phyloP scores from a whole-genome alignment of 2,329 filamentous ascomycete genomes.

The Albifimbria verrucaria region DNA sequence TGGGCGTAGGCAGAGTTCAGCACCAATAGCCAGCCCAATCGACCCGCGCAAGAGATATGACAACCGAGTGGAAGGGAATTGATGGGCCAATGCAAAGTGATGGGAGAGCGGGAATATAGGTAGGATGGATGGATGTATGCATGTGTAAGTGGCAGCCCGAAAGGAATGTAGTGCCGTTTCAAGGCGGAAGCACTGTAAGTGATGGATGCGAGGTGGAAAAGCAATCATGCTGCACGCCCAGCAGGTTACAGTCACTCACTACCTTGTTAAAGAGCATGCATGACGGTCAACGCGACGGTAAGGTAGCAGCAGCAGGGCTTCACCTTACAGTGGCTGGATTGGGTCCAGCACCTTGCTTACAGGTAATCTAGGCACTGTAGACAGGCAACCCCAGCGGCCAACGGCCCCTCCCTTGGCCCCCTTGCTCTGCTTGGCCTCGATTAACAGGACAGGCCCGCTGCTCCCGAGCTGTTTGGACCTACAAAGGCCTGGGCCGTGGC shows the following conservation, averaged over 20 bases:
- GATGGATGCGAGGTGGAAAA: background rate
- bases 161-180: background rate
- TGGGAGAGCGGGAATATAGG: no score
- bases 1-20: no score
- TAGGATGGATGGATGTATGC: no score
- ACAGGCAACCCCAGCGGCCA: background rate
- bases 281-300: no score
- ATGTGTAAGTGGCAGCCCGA: background rate
- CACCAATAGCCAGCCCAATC: no score
- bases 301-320: background rate
- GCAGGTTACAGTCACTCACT: no score
- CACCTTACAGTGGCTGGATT: background rate
- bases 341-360: background rate
- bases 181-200: background rate
- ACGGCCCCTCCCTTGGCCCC: slow-evolving; percentile 18
- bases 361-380: background rate
- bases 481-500: slow-evolving; percentile 13
- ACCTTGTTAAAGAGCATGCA: no score
- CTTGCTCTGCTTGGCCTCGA: no score
- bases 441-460: slow-evolving; percentile 1
- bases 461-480: background rate
- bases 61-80: no score
- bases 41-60: no score
- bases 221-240: no score
- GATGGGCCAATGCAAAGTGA: no score